Percentiles rank a stretch among this genome's conserved stretches.
phyloP scores from a whole-genome alignment of 2,329 filamentous ascomycete species.

The Xylariaceae sp. region DNA sequence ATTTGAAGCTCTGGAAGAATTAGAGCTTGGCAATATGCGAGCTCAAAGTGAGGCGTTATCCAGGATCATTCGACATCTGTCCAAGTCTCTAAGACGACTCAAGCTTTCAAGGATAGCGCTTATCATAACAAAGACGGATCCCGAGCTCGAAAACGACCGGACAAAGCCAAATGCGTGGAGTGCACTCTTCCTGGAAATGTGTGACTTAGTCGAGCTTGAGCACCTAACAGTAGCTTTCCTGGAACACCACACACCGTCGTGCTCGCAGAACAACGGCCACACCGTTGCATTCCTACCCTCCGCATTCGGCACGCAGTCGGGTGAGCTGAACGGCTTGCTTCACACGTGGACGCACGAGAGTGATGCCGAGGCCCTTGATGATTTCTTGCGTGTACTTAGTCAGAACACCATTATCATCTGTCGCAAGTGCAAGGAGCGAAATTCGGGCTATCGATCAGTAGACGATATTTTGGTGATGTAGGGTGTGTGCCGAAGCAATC shows the following conservation, averaged over 20 bases:
- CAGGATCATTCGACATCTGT: slow-evolving; percentile 13
- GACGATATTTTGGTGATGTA: slow-evolving; percentile 17
- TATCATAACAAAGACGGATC: slow-evolving; percentile 11
- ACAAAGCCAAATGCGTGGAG: slow-evolving; percentile 21
- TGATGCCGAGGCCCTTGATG: slow-evolving; percentile 8
- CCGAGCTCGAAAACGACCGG: slow-evolving; percentile 21
- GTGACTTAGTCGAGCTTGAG: slow-evolving; percentile 10
- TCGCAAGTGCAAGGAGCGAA: slow-evolving; percentile 17
- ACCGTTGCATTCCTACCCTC: slow-evolving; percentile 22
- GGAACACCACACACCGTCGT: slow-evolving; percentile 17
- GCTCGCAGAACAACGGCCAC: slow-evolving; percentile 16
- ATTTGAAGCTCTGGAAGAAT: slow-evolving; percentile 13
- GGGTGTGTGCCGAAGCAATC: no score
- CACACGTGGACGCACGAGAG: slow-evolving; percentile 17
- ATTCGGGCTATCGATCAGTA: slow-evolving; percentile 16
- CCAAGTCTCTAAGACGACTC: slow-evolving; percentile 16
- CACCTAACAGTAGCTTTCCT: slow-evolving; percentile 12
- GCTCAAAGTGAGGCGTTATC: slow-evolving; percentile 10
- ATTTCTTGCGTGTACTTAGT: slow-evolving; percentile 19
- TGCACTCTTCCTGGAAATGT: slow-evolving; percentile 17
- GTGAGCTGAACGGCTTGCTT: slow-evolving; percentile 12
- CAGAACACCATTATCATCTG: slow-evolving; percentile 22
- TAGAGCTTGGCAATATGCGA: slow-evolving; percentile 24
- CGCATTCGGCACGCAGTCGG: slow-evolving; percentile 15
- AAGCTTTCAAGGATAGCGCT: slow-evolving; percentile 16